A percentile compares a stretch with the other conserved stretches of the same genome.
Evolutionary conservation across 495 filamentous ascomycete genomes (phyloP).

Genomic region (Xylaria venustula): DNA sequence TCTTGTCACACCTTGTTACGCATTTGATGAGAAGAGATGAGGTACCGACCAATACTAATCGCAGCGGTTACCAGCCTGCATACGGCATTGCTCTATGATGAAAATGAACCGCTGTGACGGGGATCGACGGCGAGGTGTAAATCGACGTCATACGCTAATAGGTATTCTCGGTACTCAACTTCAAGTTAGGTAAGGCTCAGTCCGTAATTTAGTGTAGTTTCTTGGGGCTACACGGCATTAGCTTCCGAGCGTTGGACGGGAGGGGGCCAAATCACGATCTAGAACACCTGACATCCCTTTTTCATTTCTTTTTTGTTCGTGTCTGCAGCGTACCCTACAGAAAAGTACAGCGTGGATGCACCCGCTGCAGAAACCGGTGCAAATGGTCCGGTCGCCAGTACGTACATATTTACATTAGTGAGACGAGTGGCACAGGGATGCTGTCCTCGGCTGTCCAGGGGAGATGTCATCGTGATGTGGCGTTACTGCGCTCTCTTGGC

Average conservation of each 20-base stretch:
- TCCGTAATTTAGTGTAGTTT: too few species aligned
- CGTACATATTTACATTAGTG: neutral
- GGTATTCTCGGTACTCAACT: too few species aligned
- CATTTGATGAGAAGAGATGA: neutral
- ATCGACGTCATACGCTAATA: constrained; percentile 6
- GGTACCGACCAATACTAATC: too few species aligned
- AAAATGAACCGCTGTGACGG: neutral
- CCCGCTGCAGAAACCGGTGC: neutral
- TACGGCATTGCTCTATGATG: too few species aligned
- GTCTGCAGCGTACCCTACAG: neutral
- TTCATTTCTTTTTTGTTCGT: neutral
- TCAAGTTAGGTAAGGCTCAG: too few species aligned
- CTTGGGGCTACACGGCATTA: neutral
- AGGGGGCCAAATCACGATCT: neutral
- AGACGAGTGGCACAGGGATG: neutral
- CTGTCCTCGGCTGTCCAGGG: neutral
- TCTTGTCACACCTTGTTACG: neutral
- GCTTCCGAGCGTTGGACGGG: neutral
- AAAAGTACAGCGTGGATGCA: too few species aligned
- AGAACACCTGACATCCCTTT: neutral
- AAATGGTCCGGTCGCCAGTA: neutral
- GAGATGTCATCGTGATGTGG: neutral
- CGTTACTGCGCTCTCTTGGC: neutral
- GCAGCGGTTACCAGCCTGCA: too few species aligned
- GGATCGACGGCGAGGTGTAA: neutral